Evolutionary conservation across 306 rosid species (phyloP).

Genomic region (Quercus glauca): DNA sequence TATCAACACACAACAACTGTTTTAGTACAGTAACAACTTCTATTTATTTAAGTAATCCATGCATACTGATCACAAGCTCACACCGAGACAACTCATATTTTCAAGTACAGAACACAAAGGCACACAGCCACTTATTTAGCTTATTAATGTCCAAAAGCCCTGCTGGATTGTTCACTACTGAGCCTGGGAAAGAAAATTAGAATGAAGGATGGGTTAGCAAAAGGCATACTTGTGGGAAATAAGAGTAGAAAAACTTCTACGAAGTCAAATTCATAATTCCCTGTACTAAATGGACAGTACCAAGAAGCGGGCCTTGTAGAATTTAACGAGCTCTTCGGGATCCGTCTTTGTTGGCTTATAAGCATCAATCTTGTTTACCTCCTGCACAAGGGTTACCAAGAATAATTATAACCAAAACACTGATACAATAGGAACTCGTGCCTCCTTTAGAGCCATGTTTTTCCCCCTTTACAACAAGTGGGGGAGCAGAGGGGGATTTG

Average conservation of each 20-base stretch:
- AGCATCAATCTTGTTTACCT: constrained; percentile 59
- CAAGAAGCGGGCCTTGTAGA: constrained; percentile 50
- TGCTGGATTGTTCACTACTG: constrained; percentile 31
- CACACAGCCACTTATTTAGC: neutral
- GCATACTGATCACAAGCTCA: neutral
- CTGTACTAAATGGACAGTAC: constrained; percentile 22
- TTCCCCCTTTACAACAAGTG: too few species aligned
- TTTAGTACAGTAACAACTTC: neutral
- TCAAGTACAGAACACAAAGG: neutral
- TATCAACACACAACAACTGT: neutral
- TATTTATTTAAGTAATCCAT: neutral
- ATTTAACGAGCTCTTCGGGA: constrained; percentile 38
- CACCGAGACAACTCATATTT: neutral
- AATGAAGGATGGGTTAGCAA: neutral
- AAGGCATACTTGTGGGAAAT: neutral
- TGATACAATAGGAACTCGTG: neutral
- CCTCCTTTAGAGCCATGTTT: neutral
- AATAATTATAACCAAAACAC: constrained; percentile 1
- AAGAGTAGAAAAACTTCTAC: neutral
- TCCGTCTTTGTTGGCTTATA: constrained; percentile 55
- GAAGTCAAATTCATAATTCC: neutral
- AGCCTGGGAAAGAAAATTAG: constrained; percentile 28
- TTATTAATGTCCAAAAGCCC: neutral
- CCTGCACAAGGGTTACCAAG: constrained; percentile 36
- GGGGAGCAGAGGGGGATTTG: too few species aligned